These are phyloP conservation scores for Nectriaceae sp. DNA, from an alignment of 2,329 filamentous ascomycete species.

Conservation along the genomic window DNA sequence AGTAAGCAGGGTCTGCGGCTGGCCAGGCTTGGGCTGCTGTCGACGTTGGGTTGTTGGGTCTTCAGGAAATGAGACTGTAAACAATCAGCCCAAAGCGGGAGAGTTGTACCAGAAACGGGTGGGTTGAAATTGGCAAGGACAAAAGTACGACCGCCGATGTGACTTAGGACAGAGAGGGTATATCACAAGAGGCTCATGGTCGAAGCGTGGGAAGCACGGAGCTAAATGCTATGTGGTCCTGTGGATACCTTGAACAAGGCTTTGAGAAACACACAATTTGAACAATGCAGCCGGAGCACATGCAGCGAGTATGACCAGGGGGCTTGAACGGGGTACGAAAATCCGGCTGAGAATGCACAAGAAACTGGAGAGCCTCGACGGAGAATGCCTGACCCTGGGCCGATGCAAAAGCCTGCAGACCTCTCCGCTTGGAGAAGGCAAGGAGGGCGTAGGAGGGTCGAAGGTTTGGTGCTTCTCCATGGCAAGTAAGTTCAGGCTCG, in stretches of 20 bases:
- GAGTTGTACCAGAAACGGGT: constrained; percentile 13
- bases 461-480: too few relatives aligned
- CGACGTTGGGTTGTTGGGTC: constrained; percentile 10
- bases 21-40: not conserved
- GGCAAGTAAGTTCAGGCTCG: too few relatives aligned
- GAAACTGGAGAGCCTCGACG: not conserved
- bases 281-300: constrained; percentile 25
- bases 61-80: not conserved
- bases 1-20: constrained; percentile 1
- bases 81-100: constrained; percentile 6
- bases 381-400: not conserved
- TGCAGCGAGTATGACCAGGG: constrained; percentile 20
- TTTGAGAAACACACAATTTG: constrained; percentile 19
- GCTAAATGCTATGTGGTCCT: constrained; percentile 21
- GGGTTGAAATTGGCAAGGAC: constrained; percentile 8
- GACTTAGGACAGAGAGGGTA: constrained; percentile 14
- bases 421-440: not conserved
- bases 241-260: constrained; percentile 19
- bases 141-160: constrained; percentile 6
- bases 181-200: constrained; percentile 18
- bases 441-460: too few relatives aligned
- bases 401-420: not conserved
- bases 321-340: constrained; percentile 11
- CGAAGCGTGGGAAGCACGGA: constrained; percentile 16
- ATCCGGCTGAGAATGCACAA: constrained; percentile 15